Evolutionary conservation across 106 monocot species (phyloP).

Genomic region (Dendrobium nobile): DNA sequence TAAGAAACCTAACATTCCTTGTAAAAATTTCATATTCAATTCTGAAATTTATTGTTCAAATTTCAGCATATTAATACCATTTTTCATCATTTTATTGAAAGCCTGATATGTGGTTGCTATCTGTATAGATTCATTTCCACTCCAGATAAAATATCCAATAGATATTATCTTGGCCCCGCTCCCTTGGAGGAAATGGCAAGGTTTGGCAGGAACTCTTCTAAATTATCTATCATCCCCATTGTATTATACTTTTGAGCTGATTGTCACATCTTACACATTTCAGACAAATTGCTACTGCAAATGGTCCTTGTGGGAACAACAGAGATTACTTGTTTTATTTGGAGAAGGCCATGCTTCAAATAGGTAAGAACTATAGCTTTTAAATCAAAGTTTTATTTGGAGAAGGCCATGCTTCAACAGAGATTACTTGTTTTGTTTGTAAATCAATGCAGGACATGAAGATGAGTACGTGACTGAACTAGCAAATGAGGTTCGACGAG

Average conservation of each 20-base stretch:
- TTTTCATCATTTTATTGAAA: not conserved
- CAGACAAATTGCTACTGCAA: slow-evolving; percentile 93
- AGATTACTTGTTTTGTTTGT: too few species aligned
- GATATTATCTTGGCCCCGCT: slow-evolving; percentile 81
- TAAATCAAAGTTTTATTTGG: too few species aligned
- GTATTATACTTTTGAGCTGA: not conserved
- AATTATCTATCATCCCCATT: not conserved
- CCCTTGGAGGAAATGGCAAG: slow-evolving; percentile 88
- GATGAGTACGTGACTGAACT: slow-evolving; percentile 51
- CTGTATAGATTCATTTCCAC: slow-evolving; percentile 62
- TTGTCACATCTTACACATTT: not conserved
- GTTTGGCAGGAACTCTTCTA: slow-evolving; percentile 16
- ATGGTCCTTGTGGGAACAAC: slow-evolving; percentile 85
- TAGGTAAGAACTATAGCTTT: slow-evolving; percentile 30
- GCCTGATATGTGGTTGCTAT: not conserved
- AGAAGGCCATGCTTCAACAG: too few species aligned
- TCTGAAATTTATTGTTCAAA: not conserved
- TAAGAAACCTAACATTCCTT: slow-evolving; percentile 22
- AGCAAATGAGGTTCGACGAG: slow-evolving; percentile 56
- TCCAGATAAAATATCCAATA: slow-evolving; percentile 50
- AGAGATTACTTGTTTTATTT: slow-evolving; percentile 80
- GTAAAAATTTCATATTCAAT: not conserved
- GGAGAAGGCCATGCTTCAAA: slow-evolving; percentile 64
- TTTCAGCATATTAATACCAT: not conserved
- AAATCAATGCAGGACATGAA: slow-evolving; percentile 40